Evolutionary conservation across 345 rosid genomes (phyloP), one percentile per base, ranked within the genome.

Genomic region (Laguncularia racemosa): DNA sequence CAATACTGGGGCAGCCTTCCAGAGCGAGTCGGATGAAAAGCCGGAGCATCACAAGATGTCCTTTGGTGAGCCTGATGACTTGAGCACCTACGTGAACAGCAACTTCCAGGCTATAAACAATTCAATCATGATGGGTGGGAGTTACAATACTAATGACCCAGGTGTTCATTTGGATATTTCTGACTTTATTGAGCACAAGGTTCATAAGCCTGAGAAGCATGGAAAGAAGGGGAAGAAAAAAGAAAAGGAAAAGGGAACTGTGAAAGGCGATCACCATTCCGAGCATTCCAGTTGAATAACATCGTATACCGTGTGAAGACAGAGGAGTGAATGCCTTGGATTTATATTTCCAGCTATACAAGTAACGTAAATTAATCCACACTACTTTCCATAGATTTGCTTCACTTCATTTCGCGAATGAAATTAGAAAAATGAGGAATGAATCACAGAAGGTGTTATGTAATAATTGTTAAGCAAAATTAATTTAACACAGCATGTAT

Each of bases 81-180:
- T 78, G 63, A 78, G 59, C 17, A 83, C 96, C 0, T 86, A 60
- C n/a, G 91, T 89, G 19, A 92, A 92, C 70, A 92, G 97, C 72
- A 92, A 89, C 55, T 89, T 84, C 66, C 98, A 89, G 57, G 85
- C 98, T 0, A 81, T 92, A 26, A 92, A 92, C 74, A 92, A 92
- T 65, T 92, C 98, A 2, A 77, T 92, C 54, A 84, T 89, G 98
- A 59, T 92, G 44, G 72, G 76, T 0, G 82, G 89, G 60, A 62
- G 53, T 45, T 81, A 89, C 77, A 79, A 26, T 65, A 76, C 95
- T 52, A 82, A 89, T 56, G 95, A 92, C 65, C 98, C 98, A 0
- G 97, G 98, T 0, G 96, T 92, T 65, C 97, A 89, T 55, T 52
- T 89, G 73, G 91, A 86, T 18, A 78, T 92, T 51, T 66, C 81